Evolutionary conservation across 106 monocot species (phyloP).

Genomic region (Phalaenopsis equestris): DNA sequence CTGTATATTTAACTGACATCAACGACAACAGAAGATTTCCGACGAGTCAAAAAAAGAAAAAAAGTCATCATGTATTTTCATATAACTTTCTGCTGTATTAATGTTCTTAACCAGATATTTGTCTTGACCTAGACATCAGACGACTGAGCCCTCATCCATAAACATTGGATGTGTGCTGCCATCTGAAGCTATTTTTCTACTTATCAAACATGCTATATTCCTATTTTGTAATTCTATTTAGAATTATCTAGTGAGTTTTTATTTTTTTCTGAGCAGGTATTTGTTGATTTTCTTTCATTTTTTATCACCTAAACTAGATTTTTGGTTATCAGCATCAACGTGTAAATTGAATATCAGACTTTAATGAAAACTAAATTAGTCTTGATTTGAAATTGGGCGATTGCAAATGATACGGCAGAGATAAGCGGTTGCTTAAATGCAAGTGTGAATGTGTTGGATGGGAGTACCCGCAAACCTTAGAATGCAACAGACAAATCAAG

Average conservation of each 20-base stretch:
- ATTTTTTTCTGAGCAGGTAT: background rate
- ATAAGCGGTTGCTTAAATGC: no score
- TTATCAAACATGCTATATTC: background rate
- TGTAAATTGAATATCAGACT: no score
- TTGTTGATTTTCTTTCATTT: no score
- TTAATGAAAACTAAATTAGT: no score
- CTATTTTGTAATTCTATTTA: background rate
- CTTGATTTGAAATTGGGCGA: no score
- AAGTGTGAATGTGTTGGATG: no score
- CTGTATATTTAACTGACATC: slow-evolving; percentile 1
- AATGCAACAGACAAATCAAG: no score
- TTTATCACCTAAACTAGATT: no score
- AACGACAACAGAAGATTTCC: background rate
- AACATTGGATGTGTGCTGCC: background rate
- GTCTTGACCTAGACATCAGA: background rate
- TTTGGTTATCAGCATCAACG: no score
- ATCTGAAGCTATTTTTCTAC: background rate
- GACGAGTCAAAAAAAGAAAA: background rate
- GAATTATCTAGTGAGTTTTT: background rate
- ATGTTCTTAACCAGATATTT: background rate
- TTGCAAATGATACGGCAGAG: no score
- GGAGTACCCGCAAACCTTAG: no score
- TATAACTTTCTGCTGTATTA: background rate
- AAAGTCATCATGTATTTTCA: background rate
- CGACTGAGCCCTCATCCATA: background rate